phyloP scores from a whole-genome alignment of 1,284 basidiomycete genomes.

The Sutorius eximius region DNA sequence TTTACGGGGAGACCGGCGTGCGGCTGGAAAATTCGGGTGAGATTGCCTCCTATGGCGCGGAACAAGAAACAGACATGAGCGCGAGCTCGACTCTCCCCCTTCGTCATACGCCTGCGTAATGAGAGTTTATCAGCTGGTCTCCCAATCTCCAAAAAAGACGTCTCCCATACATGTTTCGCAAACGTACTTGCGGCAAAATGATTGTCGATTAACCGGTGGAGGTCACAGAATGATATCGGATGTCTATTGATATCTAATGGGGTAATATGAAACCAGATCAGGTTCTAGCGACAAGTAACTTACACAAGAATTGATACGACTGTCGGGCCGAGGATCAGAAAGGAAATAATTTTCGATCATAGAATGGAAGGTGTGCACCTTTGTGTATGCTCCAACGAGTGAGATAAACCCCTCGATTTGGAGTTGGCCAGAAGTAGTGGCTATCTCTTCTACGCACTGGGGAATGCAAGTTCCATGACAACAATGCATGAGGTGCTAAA shows the following conservation, averaged over 20 bases:
- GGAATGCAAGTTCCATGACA: constrained; percentile 40
- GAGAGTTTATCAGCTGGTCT: background rate
- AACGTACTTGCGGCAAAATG: constrained; percentile 71
- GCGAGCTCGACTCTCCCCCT: constrained; percentile 47
- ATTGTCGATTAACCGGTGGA: constrained; percentile 69
- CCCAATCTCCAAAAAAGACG: constrained; percentile 2
- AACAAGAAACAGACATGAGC: constrained; percentile 41
- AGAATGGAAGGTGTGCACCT: constrained; percentile 45
- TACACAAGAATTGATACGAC: constrained; percentile 85
- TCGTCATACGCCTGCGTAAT: constrained; percentile 60
- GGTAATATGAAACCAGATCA: constrained; percentile 4
- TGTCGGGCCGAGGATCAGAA: constrained; percentile 35
- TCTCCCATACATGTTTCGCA: constrained; percentile 56
- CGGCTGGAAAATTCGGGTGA: constrained; percentile 38
- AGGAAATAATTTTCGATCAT: constrained; percentile 14
- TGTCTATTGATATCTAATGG: constrained; percentile 79
- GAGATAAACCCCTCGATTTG: constrained; percentile 80
- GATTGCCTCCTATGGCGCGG: constrained; percentile 5
- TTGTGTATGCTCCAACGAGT: constrained; percentile 69
- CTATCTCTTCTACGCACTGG: constrained; percentile 61
- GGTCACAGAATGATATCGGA: constrained; percentile 62
- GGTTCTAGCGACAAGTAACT: constrained; percentile 27
- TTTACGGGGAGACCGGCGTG: constrained; percentile 72
- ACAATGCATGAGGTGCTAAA: constrained; percentile 2
- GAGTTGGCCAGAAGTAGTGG: constrained; percentile 49